These are phyloP conservation scores for Elaeis guineensis DNA, from an alignment of 176 grass and related monocot species.

Conservation along the genomic window DNA sequence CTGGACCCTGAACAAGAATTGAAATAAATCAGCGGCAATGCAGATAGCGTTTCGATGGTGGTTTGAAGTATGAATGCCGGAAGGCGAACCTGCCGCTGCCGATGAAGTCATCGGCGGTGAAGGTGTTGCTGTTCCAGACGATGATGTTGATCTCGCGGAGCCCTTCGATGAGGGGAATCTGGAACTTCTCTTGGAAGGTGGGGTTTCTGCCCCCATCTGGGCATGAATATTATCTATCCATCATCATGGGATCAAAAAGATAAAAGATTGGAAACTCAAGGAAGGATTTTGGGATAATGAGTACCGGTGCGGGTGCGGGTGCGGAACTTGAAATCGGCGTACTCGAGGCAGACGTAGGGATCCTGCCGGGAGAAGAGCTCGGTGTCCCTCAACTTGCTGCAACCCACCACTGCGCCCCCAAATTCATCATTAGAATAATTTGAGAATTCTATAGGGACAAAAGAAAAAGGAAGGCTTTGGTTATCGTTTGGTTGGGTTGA, in stretches of 20 bases:
- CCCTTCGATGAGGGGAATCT: conserved; percentile 71
- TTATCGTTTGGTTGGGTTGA: background rate
- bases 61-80: too few relatives aligned
- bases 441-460: too few relatives aligned
- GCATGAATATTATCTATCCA: background rate
- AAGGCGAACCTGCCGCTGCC: conserved; percentile 57
- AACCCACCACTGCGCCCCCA: conserved; percentile 43
- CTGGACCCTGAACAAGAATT: conserved; percentile 44
- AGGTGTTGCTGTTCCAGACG: conserved; percentile 80
- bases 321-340: conserved; percentile 60
- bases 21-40: conserved; percentile 3
- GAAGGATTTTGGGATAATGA: background rate
- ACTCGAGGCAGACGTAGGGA: conserved; percentile 81
- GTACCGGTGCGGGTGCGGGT: conserved; percentile 73
- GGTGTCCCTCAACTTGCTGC: conserved; percentile 69
- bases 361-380: conserved; percentile 81
- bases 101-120: conserved; percentile 62
- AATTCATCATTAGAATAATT: background rate
- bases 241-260: too few relatives aligned
- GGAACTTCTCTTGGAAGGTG: conserved; percentile 73
- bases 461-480: background rate
- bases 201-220: conserved; percentile 80
- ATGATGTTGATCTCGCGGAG: conserved; percentile 51
- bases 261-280: background rate
- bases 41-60: too few relatives aligned